These are phyloP conservation scores for Phytopythium chamaehyphon DNA, from an alignment of 352 stramenopile species.

Conservation along the genomic window DNA sequence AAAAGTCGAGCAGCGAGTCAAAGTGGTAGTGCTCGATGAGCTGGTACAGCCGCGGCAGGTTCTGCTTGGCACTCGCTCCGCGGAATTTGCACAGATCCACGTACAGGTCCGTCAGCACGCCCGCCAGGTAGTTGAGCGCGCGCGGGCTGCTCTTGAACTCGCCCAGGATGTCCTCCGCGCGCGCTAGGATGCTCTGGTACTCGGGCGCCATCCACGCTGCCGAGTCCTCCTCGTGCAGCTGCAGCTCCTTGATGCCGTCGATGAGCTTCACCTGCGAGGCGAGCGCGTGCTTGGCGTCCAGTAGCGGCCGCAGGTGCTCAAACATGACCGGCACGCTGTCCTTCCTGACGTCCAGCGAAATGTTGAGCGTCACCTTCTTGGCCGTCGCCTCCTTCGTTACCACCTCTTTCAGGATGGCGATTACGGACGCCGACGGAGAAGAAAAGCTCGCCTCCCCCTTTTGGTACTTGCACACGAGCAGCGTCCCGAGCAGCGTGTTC, in stretches of 20 bases:
- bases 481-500: constrained; percentile 69
- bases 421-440: constrained; percentile 75
- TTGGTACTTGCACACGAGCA: constrained; percentile 71
- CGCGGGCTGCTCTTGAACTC: constrained; percentile 71
- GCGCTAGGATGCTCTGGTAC: constrained; percentile 70
- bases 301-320: constrained; percentile 47
- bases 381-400: constrained; percentile 83
- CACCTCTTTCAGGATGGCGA: constrained; percentile 83
- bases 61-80: constrained; percentile 71
- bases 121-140: constrained; percentile 74
- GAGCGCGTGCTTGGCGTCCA: constrained; percentile 70
- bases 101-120: constrained; percentile 81
- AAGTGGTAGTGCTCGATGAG: constrained; percentile 83
- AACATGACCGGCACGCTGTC: constrained; percentile 73
- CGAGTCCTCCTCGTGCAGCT: constrained; percentile 77
- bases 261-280: constrained; percentile 78
- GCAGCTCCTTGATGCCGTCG: constrained; percentile 79
- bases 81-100: constrained; percentile 85
- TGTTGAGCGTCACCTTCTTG: constrained; percentile 73
- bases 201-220: constrained; percentile 72
- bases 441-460: constrained; percentile 71
- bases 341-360: constrained; percentile 79
- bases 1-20: constrained; percentile 75
- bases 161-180: constrained; percentile 58
- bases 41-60: constrained; percentile 63